A percentile compares a stretch with the other conserved stretches of the same genome.
These are phyloP conservation scores for Letharia columbiana DNA, from an alignment of 495 filamentous ascomycete species.

Conservation along the genomic window DNA sequence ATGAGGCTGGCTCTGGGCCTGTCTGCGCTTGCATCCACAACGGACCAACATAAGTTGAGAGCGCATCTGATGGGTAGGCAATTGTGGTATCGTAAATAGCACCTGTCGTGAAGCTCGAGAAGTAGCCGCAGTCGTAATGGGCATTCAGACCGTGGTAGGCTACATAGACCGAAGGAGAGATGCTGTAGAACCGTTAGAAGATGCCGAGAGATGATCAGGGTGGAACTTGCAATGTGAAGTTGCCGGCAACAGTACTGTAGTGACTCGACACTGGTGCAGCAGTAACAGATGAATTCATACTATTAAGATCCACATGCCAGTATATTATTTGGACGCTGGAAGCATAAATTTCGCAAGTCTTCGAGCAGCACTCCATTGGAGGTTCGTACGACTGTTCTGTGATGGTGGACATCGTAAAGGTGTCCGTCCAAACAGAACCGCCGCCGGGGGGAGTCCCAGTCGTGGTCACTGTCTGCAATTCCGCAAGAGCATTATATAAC, in stretches of 20 bases:
- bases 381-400: neutral
- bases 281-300: neutral
- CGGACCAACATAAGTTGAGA: neutral
- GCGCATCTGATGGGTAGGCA: neutral
- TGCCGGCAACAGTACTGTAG: neutral
- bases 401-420: neutral
- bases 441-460: neutral
- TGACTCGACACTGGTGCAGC: neutral
- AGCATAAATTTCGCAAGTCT: conserved; percentile 1
- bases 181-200: neutral
- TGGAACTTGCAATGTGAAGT: neutral
- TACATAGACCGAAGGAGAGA: conserved; percentile 11
- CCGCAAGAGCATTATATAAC: neutral
- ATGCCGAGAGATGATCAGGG: neutral
- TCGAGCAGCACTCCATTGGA: neutral
- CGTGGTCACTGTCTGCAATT: neutral
- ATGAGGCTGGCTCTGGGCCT: neutral
- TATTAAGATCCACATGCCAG: conserved; percentile 2
- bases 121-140: neutral
- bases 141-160: neutral
- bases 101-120: conserved; percentile 1
- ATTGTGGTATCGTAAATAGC: neutral
- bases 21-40: neutral
- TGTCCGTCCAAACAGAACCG: neutral
- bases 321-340: conserved; percentile 4